phyloP scores from a whole-genome alignment of 176 grass and related monocot species.

The Cenchrus purpureus region DNA sequence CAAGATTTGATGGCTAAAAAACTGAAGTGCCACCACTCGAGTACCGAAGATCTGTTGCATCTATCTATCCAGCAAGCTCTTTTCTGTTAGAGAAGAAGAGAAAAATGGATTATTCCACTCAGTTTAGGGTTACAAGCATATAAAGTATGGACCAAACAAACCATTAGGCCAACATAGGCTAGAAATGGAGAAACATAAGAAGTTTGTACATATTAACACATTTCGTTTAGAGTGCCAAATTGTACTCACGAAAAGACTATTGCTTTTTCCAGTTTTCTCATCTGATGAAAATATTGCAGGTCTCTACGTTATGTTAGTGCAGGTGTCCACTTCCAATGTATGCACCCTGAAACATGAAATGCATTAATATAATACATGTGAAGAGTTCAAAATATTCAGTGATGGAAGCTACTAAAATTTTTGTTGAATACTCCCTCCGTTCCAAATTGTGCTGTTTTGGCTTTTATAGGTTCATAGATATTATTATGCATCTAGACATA shows the following conservation, averaged over 20 bases:
- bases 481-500: too few species aligned
- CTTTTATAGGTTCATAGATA: too few species aligned
- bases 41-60: not conserved
- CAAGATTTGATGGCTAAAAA: not conserved
- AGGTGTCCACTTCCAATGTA: not conserved
- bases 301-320: not conserved
- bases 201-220: not conserved
- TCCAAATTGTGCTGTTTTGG: too few species aligned
- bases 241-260: not conserved
- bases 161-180: too few species aligned
- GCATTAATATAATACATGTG: not conserved
- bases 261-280: not conserved
- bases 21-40: not conserved
- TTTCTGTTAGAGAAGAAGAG: too few species aligned
- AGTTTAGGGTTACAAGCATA: too few species aligned
- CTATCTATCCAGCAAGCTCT: not conserved
- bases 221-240: not conserved
- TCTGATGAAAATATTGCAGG: not conserved
- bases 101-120: too few species aligned
- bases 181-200: not conserved
- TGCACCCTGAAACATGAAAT: slow-evolving; percentile 17
- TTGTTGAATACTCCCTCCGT: not conserved
- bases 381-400: not conserved
- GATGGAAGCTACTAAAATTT: not conserved
- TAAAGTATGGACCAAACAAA: too few species aligned